Conservation (phyloP, 768 basidiomycete genomes). For the Mycena vulgaris region DNA sequence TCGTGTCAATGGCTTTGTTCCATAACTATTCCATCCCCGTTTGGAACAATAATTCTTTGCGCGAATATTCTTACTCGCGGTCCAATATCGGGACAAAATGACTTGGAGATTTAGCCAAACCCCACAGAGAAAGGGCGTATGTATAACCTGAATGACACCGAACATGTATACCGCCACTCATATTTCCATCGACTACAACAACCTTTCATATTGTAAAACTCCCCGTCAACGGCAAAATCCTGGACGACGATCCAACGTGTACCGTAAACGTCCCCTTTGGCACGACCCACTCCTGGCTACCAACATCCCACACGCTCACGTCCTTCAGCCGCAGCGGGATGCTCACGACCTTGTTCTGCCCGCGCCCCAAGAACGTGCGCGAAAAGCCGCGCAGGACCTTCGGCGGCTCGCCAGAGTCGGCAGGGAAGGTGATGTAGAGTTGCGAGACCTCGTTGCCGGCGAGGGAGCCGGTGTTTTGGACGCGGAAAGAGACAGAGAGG, state of each 20-base stretch:
- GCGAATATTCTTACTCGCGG: too few relatives aligned
- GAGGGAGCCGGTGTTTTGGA: constrained; percentile 55
- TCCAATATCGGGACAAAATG: too few relatives aligned
- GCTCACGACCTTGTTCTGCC: constrained; percentile 21
- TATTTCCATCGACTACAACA: too few relatives aligned
- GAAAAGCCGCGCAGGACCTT: constrained; percentile 52
- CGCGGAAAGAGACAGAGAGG: constrained; percentile 50
- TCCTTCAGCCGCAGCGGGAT: constrained; percentile 30
- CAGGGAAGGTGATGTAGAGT: constrained; percentile 47
- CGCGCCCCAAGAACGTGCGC: constrained; percentile 39
- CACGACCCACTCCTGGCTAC: constrained; percentile 49
- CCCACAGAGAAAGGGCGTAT: too few relatives aligned
- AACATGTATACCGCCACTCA: too few relatives aligned
- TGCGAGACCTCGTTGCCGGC: constrained; percentile 46
- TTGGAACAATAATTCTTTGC: too few relatives aligned
- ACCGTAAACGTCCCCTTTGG: constrained; percentile 52
- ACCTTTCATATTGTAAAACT: too few relatives aligned
- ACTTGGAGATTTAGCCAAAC: too few relatives aligned
- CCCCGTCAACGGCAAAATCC: too few relatives aligned
- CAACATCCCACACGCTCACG: constrained; percentile 37
- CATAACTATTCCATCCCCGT: too few relatives aligned
- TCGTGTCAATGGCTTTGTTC: too few relatives aligned
- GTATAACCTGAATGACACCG: too few relatives aligned
- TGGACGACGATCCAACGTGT: constrained; percentile 42
- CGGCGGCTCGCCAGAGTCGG: constrained; percentile 47